Evolutionary conservation across 225 moss, liverwort and hornwort genomes (phyloP).

Genomic region (Physcomitrellopsis africana): DNA sequence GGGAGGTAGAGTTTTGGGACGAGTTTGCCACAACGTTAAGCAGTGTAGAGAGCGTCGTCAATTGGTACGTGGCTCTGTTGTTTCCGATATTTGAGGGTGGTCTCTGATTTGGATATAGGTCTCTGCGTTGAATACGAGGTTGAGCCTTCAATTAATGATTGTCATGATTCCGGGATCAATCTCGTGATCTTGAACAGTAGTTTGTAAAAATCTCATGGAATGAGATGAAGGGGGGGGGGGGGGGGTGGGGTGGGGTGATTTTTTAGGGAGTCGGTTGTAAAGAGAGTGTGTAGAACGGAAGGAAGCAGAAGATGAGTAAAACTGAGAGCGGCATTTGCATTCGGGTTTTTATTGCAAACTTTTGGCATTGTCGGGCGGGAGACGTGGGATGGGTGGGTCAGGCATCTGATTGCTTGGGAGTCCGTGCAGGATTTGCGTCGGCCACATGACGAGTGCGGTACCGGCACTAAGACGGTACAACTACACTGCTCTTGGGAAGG

Average conservation of each 20-base stretch:
- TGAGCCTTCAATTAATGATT: background rate
- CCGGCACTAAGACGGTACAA: conserved; percentile 29
- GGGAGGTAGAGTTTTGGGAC: background rate
- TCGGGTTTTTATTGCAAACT: background rate
- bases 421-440: conserved; percentile 47
- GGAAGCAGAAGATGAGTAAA: background rate
- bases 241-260: no score
- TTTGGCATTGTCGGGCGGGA: conserved; percentile 5
- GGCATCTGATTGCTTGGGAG: conserved; percentile 17
- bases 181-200: no score
- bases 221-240: no score
- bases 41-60: background rate
- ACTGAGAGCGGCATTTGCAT: background rate
- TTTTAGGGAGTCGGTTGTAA: background rate
- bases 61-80: background rate
- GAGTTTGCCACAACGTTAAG: background rate
- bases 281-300: no score
- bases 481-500: background rate
- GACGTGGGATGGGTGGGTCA: background rate
- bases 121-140: background rate
- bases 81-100: background rate
- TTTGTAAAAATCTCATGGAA: background rate
- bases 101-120: background rate
- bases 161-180: background rate
- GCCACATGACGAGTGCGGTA: conserved; percentile 34